phyloP scores from a whole-genome alignment of 2,329 filamentous ascomycete genomes.

The Fusarium anguioides region DNA sequence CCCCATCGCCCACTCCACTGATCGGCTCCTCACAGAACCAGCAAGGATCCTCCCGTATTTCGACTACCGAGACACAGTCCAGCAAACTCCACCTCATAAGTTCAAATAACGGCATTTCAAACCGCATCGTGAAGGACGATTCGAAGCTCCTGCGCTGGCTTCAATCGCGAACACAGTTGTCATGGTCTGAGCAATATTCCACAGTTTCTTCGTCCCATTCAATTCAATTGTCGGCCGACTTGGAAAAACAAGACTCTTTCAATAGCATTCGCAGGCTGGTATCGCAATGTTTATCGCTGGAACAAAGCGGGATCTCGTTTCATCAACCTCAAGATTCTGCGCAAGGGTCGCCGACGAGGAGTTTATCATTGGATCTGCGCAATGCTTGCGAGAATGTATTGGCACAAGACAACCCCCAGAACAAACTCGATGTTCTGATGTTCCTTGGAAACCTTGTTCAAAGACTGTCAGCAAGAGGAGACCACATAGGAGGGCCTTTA shows the following conservation, averaged over 20 bases:
- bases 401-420: neutral
- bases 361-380: constrained; percentile 41
- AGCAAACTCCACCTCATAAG: constrained; percentile 35
- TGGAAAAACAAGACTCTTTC: constrained; percentile 44
- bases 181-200: constrained; percentile 11
- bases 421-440: constrained; percentile 42
- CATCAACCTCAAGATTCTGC: neutral
- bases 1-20: constrained; percentile 26
- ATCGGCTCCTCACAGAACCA: constrained; percentile 18
- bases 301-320: constrained; percentile 37
- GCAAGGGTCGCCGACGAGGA: neutral
- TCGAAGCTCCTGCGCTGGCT: constrained; percentile 53
- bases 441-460: constrained; percentile 57
- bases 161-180: constrained; percentile 42
- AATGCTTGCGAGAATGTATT: constrained; percentile 40
- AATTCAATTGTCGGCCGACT: constrained; percentile 29
- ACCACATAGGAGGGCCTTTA: constrained; percentile 44
- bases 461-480: constrained; percentile 44
- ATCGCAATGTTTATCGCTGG: constrained; percentile 43
- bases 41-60: constrained; percentile 9
- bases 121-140: constrained; percentile 40
- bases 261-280: constrained; percentile 48
- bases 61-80: constrained; percentile 8
- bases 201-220: constrained; percentile 2
- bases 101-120: constrained; percentile 38